Conservation (phyloP, 2,329 filamentous ascomycete species). For the Neophaeococcomyces aloes region DNA sequence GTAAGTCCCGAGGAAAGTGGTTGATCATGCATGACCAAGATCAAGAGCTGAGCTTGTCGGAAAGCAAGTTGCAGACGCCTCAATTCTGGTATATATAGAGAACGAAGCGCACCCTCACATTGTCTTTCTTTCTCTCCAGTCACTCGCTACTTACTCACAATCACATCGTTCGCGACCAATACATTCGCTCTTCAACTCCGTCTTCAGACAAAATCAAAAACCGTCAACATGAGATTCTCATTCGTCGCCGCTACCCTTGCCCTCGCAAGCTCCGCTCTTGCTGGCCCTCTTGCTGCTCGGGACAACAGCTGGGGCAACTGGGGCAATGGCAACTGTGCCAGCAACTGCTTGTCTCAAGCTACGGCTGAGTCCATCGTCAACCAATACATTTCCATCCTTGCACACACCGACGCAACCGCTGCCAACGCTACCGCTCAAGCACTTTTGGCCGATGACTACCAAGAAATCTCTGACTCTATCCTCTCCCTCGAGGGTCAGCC, state of each 20-base stretch:
- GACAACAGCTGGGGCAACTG: too few species aligned
- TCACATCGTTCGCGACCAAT: too few species aligned
- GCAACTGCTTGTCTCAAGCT: slow-evolving; percentile 4
- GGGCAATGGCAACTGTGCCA: too few species aligned
- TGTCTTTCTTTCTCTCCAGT: too few species aligned
- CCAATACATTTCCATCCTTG: slow-evolving; percentile 14
- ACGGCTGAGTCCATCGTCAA: slow-evolving; percentile 3
- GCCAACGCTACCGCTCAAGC: slow-evolving; percentile 18
- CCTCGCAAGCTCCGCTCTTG: not conserved
- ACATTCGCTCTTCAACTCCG: not conserved
- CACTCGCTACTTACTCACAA: too few species aligned
- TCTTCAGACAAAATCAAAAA: not conserved
- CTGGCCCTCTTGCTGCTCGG: not conserved
- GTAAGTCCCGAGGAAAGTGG: too few species aligned
- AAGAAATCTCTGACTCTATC: slow-evolving; percentile 18
- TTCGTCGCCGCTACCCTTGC: not conserved
- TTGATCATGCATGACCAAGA: too few species aligned
- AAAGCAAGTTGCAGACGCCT: too few species aligned
- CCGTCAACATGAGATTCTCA: not conserved
- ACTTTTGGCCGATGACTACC: slow-evolving; percentile 14
- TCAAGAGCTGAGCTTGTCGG: too few species aligned
- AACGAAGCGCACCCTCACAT: too few species aligned
- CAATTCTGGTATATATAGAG: too few species aligned
- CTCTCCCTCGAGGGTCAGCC: slow-evolving; percentile 16
- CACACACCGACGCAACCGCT: slow-evolving; percentile 3